These are phyloP conservation scores for Hygrophorus russula DNA, from an alignment of 768 basidiomycete species.

Conservation along the genomic window DNA sequence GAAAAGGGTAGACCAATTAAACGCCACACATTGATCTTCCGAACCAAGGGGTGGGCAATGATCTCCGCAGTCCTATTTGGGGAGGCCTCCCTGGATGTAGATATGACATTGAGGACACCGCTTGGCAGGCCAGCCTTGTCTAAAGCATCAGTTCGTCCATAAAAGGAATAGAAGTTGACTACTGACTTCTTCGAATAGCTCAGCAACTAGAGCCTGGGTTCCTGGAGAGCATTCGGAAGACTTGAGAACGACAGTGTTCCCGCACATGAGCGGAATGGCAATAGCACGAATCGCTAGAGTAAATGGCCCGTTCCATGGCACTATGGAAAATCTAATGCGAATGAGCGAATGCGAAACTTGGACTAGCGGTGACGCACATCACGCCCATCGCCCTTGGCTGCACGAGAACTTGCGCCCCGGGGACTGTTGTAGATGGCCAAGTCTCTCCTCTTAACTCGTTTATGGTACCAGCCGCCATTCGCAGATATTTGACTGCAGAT, in stretches of 20 bases:
- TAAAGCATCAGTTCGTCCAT: neutral
- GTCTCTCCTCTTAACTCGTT: constrained; percentile 31
- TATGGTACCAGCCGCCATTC: constrained; percentile 22
- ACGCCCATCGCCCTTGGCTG: constrained; percentile 41
- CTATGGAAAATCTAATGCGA: constrained; percentile 32
- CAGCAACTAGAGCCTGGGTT: constrained; percentile 31
- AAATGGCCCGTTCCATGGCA: constrained; percentile 47
- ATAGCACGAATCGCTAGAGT: constrained; percentile 33
- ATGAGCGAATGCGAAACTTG: neutral
- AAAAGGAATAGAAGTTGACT: neutral
- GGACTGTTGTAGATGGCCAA: constrained; percentile 26
- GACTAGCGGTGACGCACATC: constrained; percentile 23
- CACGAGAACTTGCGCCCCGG: constrained; percentile 33
- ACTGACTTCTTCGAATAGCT: constrained; percentile 30
- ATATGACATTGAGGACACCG: constrained; percentile 47
- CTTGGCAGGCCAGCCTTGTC: constrained; percentile 41
- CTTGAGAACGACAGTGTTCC: constrained; percentile 46
- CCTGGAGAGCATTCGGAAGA: constrained; percentile 40
- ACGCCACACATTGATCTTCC: constrained; percentile 37
- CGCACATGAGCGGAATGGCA: constrained; percentile 37
- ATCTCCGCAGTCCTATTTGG: constrained; percentile 36
- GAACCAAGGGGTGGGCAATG: constrained; percentile 42
- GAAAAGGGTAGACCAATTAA: neutral
- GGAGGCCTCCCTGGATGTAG: constrained; percentile 30
- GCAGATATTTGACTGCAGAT: constrained; percentile 15